phyloP scores from a whole-genome alignment of 768 basidiomycete species.

The Daedaleopsis sinensis region DNA sequence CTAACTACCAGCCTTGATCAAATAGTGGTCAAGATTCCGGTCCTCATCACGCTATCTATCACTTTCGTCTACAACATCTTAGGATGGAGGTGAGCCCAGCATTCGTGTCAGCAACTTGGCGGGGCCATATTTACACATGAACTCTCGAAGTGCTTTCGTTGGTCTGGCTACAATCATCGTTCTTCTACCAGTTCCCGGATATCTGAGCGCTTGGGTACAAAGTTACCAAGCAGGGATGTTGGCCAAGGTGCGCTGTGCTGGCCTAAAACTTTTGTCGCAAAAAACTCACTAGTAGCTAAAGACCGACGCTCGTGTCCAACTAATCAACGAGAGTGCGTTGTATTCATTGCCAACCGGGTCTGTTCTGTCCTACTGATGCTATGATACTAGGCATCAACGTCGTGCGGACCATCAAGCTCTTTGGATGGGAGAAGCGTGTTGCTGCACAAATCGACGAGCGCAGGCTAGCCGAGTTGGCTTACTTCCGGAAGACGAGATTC shows the following conservation, averaged over 20 bases:
- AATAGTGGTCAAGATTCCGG: background rate
- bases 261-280: background rate
- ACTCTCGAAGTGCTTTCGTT: conserved; percentile 36
- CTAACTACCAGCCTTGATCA: background rate
- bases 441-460: conserved; percentile 53
- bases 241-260: conserved; percentile 35
- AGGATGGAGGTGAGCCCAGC: conserved; percentile 42
- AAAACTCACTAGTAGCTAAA: conserved; percentile 14
- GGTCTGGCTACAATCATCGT: conserved; percentile 44
- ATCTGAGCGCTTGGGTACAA: conserved; percentile 40
- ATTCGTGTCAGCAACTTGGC: too few relatives aligned
- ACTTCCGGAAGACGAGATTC: conserved; percentile 56
- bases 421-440: conserved; percentile 49
- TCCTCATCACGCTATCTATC: conserved; percentile 26
- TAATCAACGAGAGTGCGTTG: conserved; percentile 42
- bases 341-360: background rate
- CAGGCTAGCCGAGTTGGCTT: conserved; percentile 61
- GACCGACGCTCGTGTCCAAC: conserved; percentile 51
- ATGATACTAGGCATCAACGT: conserved; percentile 35
- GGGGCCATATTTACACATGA: background rate
- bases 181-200: conserved; percentile 46
- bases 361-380: conserved; percentile 11
- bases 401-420: conserved; percentile 54
- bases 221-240: conserved; percentile 41
- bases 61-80: conserved; percentile 47